These are phyloP conservation scores for Verticillium nonalfalfae DNA, from an alignment of 2,329 filamentous ascomycete genomes.

Conservation along the genomic window DNA sequence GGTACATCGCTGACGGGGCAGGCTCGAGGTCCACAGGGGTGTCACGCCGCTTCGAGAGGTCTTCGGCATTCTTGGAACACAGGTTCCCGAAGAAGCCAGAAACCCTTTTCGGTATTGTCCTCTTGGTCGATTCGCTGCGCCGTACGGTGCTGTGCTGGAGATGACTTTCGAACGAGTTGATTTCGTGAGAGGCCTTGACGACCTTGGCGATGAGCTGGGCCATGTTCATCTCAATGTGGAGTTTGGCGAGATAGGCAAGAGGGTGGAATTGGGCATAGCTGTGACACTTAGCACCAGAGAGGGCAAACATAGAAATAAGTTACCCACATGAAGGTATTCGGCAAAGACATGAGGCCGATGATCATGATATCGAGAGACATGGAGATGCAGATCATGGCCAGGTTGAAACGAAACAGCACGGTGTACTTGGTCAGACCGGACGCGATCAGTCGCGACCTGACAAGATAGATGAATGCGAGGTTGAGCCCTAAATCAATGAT, in stretches of 20 bases:
- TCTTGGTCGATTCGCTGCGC: neutral
- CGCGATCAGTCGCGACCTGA: constrained; percentile 35
- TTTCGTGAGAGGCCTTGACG: constrained; percentile 3
- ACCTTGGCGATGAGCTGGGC: constrained; percentile 41
- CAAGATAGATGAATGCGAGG: constrained; percentile 36
- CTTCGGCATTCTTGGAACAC: neutral
- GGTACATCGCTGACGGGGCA: neutral
- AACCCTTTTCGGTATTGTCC: neutral
- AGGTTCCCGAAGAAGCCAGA: neutral
- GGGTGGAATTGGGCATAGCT: constrained; percentile 33
- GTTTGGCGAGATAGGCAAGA: constrained; percentile 43
- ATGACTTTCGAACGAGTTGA: neutral
- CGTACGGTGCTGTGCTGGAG: neutral
- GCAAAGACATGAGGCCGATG: constrained; percentile 2
- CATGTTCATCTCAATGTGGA: constrained; percentile 50
- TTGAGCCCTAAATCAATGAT: constrained; percentile 39
- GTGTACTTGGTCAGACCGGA: constrained; percentile 43
- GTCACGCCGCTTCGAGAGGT: neutral
- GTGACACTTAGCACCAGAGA: neutral
- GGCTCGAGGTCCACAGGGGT: neutral
- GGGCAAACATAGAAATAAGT: neutral
- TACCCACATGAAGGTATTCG: constrained; percentile 12
- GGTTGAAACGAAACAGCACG: constrained; percentile 30
- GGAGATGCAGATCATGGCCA: constrained; percentile 17
- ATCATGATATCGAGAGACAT: constrained; percentile 17